These are phyloP conservation scores for Phaeomoniella chlamydospora DNA, from an alignment of 2,329 filamentous ascomycete genomes.

Conservation along the genomic window DNA sequence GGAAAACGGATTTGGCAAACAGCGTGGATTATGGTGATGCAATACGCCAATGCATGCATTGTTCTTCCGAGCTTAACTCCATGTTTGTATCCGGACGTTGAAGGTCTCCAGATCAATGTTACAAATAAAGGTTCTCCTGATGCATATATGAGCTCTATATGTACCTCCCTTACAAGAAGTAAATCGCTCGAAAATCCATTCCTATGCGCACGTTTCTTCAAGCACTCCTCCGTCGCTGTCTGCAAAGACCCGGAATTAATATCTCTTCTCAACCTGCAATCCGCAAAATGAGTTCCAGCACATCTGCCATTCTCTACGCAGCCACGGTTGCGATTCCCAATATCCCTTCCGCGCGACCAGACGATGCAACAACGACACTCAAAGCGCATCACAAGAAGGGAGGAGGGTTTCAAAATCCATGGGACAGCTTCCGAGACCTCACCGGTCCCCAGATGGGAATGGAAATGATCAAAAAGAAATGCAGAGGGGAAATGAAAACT, in stretches of 20 bases:
- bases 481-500: conserved; percentile 34
- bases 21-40: too few relatives aligned
- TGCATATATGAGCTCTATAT: too few relatives aligned
- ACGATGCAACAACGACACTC: conserved; percentile 18
- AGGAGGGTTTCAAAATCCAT: conserved; percentile 27
- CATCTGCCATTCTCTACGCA: conserved; percentile 23
- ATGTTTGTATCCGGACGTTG: too few relatives aligned
- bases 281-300: conserved; percentile 21
- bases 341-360: conserved; percentile 16
- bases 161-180: too few relatives aligned
- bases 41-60: too few relatives aligned
- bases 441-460: conserved; percentile 6
- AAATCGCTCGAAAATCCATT: too few relatives aligned
- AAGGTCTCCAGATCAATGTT: too few relatives aligned
- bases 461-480: conserved; percentile 17
- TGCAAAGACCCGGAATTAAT: conserved; percentile 1
- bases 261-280: conserved; percentile 4
- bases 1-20: too few relatives aligned
- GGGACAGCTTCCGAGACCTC: conserved; percentile 10
- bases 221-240: conserved; percentile 8
- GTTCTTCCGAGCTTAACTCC: too few relatives aligned
- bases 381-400: conserved; percentile 24
- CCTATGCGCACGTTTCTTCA: conserved; percentile 12
- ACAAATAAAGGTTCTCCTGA: too few relatives aligned
- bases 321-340: conserved; percentile 23